Base-by-base conservation (phyloP, 106 monocot genomes). In the Ottelia alismoides region DNA sequence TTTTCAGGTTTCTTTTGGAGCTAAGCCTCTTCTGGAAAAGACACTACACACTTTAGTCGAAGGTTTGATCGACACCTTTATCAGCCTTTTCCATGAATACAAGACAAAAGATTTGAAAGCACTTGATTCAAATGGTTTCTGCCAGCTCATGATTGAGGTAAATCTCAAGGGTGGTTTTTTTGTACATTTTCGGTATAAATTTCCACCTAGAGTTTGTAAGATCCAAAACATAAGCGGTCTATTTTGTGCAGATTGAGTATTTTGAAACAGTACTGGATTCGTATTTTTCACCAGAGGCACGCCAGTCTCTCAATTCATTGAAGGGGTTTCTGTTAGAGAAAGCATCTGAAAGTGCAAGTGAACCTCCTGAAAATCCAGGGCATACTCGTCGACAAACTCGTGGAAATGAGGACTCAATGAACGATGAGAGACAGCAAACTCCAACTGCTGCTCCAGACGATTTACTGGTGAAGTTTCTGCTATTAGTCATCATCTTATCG, bases 111-210 rank as follows among this genome's bases (percentile, higher is more conserved):
- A 75, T 28, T 53, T 98, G 29, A 98, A 75, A 62, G 57, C 58
- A 25, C 59, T 98, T 43, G 98, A 98, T 55, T 12, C 79, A 49
- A 85, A 82, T 68, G 98, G 85, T 35, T 98, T 98, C 65, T 98
- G 89, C 63, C 98, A 98, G 55, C 82, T 98, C 44, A 90, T 82
- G 79, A 85, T 98, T 54, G 98, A 98, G 82, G 98, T 86, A 35
- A 45, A 20, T 27, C 17, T 64, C n/a, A 2, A 47, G n/a, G n/a
- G 20, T 27, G 9, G 12, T 11, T 2, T 20, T 27, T 14, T 20
- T 21, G 25, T 19, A 27, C 0, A 3, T 10, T 32, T 60, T 47
- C n/a, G 16, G 16, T 49, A 20, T 16, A 18, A 19, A 5, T 19
- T 16, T 20, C 5, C 48, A 49, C 48, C 5, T 4, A 4, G n/a